phyloP scores from a whole-genome alignment of 176 grass and related monocot species.

The Phyllostachys edulis region DNA sequence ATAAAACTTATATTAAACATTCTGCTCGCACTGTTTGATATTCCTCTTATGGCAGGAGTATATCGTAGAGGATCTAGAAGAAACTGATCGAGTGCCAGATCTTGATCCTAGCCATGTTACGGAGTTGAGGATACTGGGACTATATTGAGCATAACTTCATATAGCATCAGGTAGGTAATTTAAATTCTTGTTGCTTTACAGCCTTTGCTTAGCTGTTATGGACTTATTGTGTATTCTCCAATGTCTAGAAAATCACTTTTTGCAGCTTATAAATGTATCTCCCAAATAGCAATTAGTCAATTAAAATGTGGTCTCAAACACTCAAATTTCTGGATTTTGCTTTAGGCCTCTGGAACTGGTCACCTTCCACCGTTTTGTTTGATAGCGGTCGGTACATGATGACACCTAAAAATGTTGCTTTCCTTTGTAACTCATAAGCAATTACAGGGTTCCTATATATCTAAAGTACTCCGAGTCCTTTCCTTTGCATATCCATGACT shows the following conservation, averaged over 20 bases:
- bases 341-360: background rate
- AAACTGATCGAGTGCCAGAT: slow-evolving; percentile 56
- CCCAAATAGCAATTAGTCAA: slow-evolving; percentile 5
- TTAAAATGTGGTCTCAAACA: background rate
- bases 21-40: slow-evolving; percentile 19
- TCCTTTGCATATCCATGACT: background rate
- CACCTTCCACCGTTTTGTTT: slow-evolving; percentile 11
- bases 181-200: slow-evolving; percentile 6
- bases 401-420: background rate
- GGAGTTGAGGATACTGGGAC: slow-evolving; percentile 80
- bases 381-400: background rate
- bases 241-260: slow-evolving; percentile 2
- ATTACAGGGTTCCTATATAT: background rate
- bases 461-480: background rate
- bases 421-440: slow-evolving; percentile 1
- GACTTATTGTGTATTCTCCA: background rate
- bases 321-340: background rate
- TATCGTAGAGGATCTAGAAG: slow-evolving; percentile 89
- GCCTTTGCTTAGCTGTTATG: background rate
- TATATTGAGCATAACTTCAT: slow-evolving; percentile 69
- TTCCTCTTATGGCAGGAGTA: slow-evolving; percentile 66
- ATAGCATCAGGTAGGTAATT: slow-evolving; percentile 34
- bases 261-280: slow-evolving; percentile 3
- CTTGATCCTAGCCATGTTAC: slow-evolving; percentile 87
- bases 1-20: background rate